Base-by-base conservation (phyloP, 352 stramenopile species). In the Globisporangium recalcitrans region DNA sequence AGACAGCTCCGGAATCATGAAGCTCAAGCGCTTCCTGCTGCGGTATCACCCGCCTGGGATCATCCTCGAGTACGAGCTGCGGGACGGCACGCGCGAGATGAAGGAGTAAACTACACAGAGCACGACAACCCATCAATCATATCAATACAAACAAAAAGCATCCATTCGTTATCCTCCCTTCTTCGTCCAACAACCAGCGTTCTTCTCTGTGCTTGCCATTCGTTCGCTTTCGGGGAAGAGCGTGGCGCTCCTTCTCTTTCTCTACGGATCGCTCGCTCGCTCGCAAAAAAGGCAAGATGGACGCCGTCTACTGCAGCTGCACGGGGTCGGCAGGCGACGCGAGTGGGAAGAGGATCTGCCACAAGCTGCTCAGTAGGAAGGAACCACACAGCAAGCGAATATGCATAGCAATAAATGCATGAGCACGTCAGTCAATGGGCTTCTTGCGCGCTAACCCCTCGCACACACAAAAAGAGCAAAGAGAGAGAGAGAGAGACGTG, bases 1-100 rank as follows among this genome's bases (percentile, higher is more conserved):
- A 27, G 4, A 4, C 11, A 19, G 14, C n/a, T 19, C 9, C 21
- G 32, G 4, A 29, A 34, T 42, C 52, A 98, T 98, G 95, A 98
- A 98, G 78, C 81, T 98, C 27, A 97, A 97, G 77, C 78, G 94
- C 46, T 98, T 98, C 67, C 68, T 98, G 65, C 74, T 98, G 63
- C 77, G 95, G 55, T 98, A 98, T 75, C 98, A 98, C 67, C 94
- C 95, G 59, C 94, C 93, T 34, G 89, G 93, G 10, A 97, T 98
- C 72, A 97, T 98, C 64, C 82, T 98, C 62, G 95, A 98, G 75
- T 98, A 98, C 71, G 93, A 98, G 67, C 69, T 96, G 38, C 82
- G 91, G 40, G 93, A 98, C 72, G 92, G 90, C 66, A 97, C 87
- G 27, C 75, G 88, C 55, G 89, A 97, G 65, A 96, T 96, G 80